These are phyloP conservation scores for Trichoderma reesei DNA, from an alignment of 495 filamentous ascomycete genomes.

Conservation along the genomic window DNA sequence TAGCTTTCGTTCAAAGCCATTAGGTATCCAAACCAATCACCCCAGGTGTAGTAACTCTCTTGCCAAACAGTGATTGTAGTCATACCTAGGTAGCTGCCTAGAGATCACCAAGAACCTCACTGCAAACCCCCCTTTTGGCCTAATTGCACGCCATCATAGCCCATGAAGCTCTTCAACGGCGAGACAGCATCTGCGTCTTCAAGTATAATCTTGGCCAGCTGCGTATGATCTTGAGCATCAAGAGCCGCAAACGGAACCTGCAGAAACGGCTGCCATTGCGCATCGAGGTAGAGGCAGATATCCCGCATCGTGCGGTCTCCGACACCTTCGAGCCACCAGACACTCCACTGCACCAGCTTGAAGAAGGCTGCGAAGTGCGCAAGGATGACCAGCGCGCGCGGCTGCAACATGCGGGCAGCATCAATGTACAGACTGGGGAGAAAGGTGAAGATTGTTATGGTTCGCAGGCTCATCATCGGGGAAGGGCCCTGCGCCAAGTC, in stretches of 20 bases:
- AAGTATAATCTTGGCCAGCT: slow-evolving; percentile 26
- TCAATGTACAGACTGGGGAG: slow-evolving; percentile 42
- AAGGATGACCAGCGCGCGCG: slow-evolving; percentile 44
- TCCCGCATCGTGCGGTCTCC: slow-evolving; percentile 27
- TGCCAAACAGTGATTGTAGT: too few species aligned
- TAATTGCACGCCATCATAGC: neutral
- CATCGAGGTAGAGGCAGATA: slow-evolving; percentile 27
- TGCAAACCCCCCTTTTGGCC: neutral
- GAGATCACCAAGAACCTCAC: neutral
- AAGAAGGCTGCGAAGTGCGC: slow-evolving; percentile 37
- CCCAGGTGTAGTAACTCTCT: too few species aligned
- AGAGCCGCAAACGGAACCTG: slow-evolving; percentile 26
- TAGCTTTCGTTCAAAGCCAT: too few species aligned
- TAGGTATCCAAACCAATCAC: too few species aligned
- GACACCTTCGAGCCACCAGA: slow-evolving; percentile 40
- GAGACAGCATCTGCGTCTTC: slow-evolving; percentile 26
- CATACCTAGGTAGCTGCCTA: too few species aligned
- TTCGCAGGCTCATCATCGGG: slow-evolving; percentile 26
- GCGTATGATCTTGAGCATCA: slow-evolving; percentile 13
- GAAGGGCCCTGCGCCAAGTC: slow-evolving; percentile 26
- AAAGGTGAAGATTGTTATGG: slow-evolving; percentile 35
- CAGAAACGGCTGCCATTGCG: slow-evolving; percentile 26
- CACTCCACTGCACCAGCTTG: slow-evolving; percentile 20
- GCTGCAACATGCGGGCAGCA: slow-evolving; percentile 37
- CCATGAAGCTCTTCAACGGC: neutral